Base-by-base conservation (phyloP, 1,284 basidiomycete species). In the Pseudozyma sp. region DNA sequence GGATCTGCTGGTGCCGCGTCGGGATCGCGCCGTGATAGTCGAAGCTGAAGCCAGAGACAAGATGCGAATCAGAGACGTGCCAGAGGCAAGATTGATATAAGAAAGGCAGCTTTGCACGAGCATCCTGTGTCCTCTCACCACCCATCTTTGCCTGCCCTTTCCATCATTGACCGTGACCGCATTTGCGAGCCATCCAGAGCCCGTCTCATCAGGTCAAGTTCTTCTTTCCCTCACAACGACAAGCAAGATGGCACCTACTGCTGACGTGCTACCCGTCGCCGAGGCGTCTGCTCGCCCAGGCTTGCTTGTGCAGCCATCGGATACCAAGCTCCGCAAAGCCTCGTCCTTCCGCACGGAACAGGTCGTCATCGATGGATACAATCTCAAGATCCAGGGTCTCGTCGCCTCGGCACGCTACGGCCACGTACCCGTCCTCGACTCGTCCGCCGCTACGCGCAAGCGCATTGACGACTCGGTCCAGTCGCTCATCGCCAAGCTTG, bases 391-490 rank as follows among this genome's bases (percentile, higher is more conserved):
- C 33, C 52, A 68, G 19, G 76, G 61, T 53, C 72, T 78, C n/a
- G 73, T 78, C 55, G 73, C 76, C 40, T 68, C 69, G 6, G 76
- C 76, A 0, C 63, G 77, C 6, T 78, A 78, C 63, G 66, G 69
- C 9, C 68, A 76, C 59, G 51, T 71, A 13, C 78, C 78, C 33
- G 43, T 68, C 43, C 75, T 80, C 47, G 76, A 78, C 63, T 9
- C 51, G 0, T 75, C 76, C 14, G 58, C 64, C 7, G 63, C 53
- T 3, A 72, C 67, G 11, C 64, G 66, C 51, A 72, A 71, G 53
- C 74, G 78, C 44, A 75, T 80, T 49, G 74, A 80, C 37, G 76
- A 69, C 40, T 78, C 78, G 34, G 78, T 80, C 34, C 42, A 58
- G 29, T 75, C 66, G 2, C 54, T 80, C 9, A 67, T 73, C 50